Evolutionary conservation across 805 yeast species (phyloP), one percentile per base, ranked within the genome.

Genomic region (Zygotorulaspora sp.): DNA sequence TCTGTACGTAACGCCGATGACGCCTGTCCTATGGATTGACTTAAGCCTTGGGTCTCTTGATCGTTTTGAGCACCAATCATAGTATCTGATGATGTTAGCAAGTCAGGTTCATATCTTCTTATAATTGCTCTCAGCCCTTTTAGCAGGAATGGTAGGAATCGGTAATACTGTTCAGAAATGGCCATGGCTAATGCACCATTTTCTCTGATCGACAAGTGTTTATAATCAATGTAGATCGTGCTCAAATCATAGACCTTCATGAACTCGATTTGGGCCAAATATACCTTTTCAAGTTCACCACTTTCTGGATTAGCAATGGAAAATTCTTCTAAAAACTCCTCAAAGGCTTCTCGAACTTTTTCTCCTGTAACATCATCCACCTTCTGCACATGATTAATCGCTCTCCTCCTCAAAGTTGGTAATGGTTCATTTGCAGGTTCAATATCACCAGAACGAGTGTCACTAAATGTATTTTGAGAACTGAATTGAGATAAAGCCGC

Each of bases 351-450:
- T 30, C 90, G 76, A 12, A 92, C 97, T 50, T 86, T 86, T 58
- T 89, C 97, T 42, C 96, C 97, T 3, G 96, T 87, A 32, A 78
- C 77, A 66, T 92, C 98, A 18, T 77, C 77, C 18, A 92, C 96
- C 57, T 83, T 86, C 18, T 94, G 88, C 37, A 90, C 85, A 18
- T 78, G 78, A 41, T 75, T 70, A 42, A 80, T 67, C 43, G 76
- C 74, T 53, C 81, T 72, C 65, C 83, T 72, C 52, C 72, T 65
- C 27, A 59, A 34, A 21, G 55, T 57, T 34, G 52, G 56, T 47
- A 58, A 47, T 6, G 62, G 62, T 27, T 50, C 32, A 26, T 51
- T 47, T 13, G 42, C 47, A n/a, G n/a, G n/a, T 15, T 32, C 52
- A 5, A 37, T 43, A n/a, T 43, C 44, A 18, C 38, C 47, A 18